These are phyloP conservation scores for Sporothrix euskadiensis DNA, from an alignment of 2,329 filamentous ascomycete species.

Conservation along the genomic window DNA sequence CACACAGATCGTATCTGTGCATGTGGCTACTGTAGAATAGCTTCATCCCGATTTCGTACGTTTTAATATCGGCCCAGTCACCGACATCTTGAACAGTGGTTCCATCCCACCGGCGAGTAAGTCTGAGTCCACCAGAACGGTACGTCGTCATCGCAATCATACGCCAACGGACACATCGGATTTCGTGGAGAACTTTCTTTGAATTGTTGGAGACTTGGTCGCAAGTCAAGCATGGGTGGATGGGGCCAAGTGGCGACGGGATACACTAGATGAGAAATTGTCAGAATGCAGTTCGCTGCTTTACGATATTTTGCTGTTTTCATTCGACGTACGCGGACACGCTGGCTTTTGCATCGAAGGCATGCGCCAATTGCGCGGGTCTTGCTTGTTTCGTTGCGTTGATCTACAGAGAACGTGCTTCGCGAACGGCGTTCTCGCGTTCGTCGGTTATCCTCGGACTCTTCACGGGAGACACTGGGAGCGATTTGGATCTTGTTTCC, in stretches of 20 bases:
- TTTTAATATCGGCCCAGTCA: slow-evolving; percentile 38
- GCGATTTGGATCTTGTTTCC: slow-evolving; percentile 18
- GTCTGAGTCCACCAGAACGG: slow-evolving; percentile 46
- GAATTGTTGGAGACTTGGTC: slow-evolving; percentile 43
- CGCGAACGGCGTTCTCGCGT: slow-evolving; percentile 22
- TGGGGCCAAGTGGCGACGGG: slow-evolving; percentile 32
- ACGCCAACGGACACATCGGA: slow-evolving; percentile 49
- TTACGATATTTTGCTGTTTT: too few relatives aligned
- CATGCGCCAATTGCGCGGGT: slow-evolving; percentile 46
- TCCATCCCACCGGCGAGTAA: slow-evolving; percentile 49
- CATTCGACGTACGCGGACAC: slow-evolving; percentile 43
- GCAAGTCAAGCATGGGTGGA: slow-evolving; percentile 45
- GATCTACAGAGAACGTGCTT: slow-evolving; percentile 34
- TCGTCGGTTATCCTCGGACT: neutral
- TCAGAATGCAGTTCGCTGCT: neutral
- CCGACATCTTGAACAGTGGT: slow-evolving; percentile 46
- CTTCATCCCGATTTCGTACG: slow-evolving; percentile 43
- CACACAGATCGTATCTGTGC: slow-evolving; percentile 42
- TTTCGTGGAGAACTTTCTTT: slow-evolving; percentile 50
- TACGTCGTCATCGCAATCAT: slow-evolving; percentile 46
- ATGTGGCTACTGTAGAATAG: slow-evolving; percentile 32
- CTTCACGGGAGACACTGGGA: neutral
- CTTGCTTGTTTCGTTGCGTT: slow-evolving; percentile 40
- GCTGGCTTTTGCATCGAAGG: slow-evolving; percentile 49
- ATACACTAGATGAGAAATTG: slow-evolving; percentile 30